Base-by-base conservation (phyloP, 257 asterid genomes). In the Perilla frutescens region DNA sequence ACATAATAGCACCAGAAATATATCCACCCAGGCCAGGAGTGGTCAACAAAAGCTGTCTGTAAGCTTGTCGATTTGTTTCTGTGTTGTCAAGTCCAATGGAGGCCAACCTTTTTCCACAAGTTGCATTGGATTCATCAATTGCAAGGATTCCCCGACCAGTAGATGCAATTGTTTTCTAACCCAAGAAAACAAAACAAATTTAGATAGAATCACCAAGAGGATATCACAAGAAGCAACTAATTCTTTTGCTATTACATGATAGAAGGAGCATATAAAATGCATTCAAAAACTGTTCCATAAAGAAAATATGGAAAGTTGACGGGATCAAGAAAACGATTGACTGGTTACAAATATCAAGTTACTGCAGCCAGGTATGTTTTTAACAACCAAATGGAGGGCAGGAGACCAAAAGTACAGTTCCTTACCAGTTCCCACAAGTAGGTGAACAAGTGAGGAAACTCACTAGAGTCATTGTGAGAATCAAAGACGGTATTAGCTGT, bases 61-160 rank as follows among this genome's bases (percentile, higher is more conserved):
- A 93, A 14, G 98, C 96, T 81, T 91, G 96, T 69, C 96, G 81
- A 77, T 91, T 93, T 3, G 89, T 79, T 76, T 93, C 97, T 5
- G 97, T 91, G 79, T 93, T 93, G 81, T 93, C 98, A 74, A 93
- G 88, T 32, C 97, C 98, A 77, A 93, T 88, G 68, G 96, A 93
- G 1, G 91, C 97, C 75, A 93, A 69, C 66, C 97, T 80, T 88
- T 93, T 93, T 14, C 98, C 98, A 39, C 96, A 88, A 3, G 98
- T 93, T 6, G 98, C 96, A 55, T 93, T 93, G 45, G 98, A 91
- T 78, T 93, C 98, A 43, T 93, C 98, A 60, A 93, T 93, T n/a
- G 98, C 98, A 60, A 93, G 96, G 77, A 93, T 93, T 41, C 98
- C 98, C 49, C 92, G 86, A 5, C 98, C 96, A 0, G 96, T 96